Evolutionary conservation across 495 filamentous ascomycete genomes (phyloP), one percentile per base, ranked within the genome.

Genomic region (Extremus antarcticus): DNA sequence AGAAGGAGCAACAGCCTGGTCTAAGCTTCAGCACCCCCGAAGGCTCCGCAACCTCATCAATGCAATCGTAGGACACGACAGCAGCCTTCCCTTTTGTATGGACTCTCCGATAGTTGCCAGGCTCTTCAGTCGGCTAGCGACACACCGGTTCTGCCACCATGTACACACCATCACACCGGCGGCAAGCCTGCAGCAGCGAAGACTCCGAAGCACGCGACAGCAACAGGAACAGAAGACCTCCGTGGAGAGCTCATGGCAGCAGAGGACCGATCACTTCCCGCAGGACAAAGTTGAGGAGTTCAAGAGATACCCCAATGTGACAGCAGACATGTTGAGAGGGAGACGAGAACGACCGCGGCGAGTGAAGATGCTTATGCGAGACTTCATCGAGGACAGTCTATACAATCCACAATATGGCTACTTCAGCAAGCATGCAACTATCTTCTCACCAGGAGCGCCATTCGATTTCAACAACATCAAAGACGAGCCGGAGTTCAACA

Each of bases 321-420:
- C 90, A 7, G 81, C 91, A 8, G 79, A 87, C 59, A 79, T 85
- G 22, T 69, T 99, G 61, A 79, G 83, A 47, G 73, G 66, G 53
- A 73, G 85, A 41, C 80, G 73, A 45, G 86, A 94, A 63, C 75
- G 94, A 59, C 92, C 92, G 13, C 81, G 76, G 66, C 76, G 87
- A 63, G 90, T 95, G 51, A 95, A 95, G 79, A 99, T 99, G 92
- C 70, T 95, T 61, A 84, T 89, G 62, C 78, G 92, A 55, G 94
- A 99, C 73, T 99, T 97, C 66, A 92, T 99, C 63, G 92, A 99
- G 70, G 92, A 99, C 70, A 91, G 87, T 63, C 73, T 99, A 25
- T 99, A 99, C 68, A 99, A 99, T 68, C 91, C 90, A 0, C 73
- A 90, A 66, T 99, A 99, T 62, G 92, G 92, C 51, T 99, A 97